Evolutionary conservation across 2,329 filamentous ascomycete genomes (phyloP).

Genomic region (Monosporascus cannonballus): DNA sequence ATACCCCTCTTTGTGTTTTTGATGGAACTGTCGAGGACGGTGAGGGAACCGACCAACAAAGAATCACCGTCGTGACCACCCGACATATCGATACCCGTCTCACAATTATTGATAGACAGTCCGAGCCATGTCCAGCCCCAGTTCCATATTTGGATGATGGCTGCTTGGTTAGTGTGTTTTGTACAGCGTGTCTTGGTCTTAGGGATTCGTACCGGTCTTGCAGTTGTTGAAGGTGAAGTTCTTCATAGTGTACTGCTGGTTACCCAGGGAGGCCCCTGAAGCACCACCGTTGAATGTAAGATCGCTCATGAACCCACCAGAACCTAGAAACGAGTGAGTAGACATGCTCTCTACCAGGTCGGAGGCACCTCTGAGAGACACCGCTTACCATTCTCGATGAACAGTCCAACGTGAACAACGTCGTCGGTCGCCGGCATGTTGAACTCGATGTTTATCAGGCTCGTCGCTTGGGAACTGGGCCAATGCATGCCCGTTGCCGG

Average conservation of each 20-base stretch:
- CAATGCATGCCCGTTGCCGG: constrained; percentile 48
- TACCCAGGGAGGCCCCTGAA: constrained; percentile 57
- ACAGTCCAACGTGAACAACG: constrained; percentile 26
- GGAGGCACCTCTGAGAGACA: constrained; percentile 12
- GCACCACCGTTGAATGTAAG: constrained; percentile 56
- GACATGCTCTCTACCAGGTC: background rate
- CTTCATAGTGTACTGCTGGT: constrained; percentile 64
- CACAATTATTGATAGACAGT: constrained; percentile 52
- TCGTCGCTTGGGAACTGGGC: constrained; percentile 56
- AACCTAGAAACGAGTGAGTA: constrained; percentile 21
- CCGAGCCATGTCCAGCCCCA: constrained; percentile 68
- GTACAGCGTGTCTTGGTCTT: background rate
- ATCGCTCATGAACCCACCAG: constrained; percentile 44
- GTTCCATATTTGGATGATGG: constrained; percentile 65
- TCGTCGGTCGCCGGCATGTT: constrained; percentile 32
- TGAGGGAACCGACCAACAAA: constrained; percentile 62
- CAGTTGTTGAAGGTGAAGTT: constrained; percentile 61
- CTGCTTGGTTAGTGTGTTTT: constrained; percentile 20
- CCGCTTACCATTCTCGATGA: constrained; percentile 25
- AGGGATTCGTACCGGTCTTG: constrained; percentile 39
- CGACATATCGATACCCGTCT: constrained; percentile 55
- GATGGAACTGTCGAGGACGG: constrained; percentile 65
- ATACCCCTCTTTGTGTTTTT: constrained; percentile 58
- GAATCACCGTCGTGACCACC: constrained; percentile 35
- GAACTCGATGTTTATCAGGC: constrained; percentile 45